Conservation (phyloP, 2,329 filamentous ascomycete species). For the Aureobasidium sp. region DNA sequence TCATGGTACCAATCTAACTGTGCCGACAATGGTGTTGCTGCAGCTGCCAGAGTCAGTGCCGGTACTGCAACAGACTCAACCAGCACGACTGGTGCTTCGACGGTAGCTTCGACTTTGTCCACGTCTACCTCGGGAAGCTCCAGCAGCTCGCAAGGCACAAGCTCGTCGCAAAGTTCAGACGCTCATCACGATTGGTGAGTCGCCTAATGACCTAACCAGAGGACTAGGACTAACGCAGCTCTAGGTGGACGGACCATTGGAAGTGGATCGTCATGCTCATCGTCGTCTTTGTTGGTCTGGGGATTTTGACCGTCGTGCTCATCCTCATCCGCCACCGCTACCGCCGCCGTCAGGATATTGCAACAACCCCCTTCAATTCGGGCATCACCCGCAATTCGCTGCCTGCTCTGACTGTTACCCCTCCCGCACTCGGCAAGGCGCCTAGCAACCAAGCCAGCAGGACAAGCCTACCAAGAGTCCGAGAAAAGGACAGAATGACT, state of each 20-base stretch:
- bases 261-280: conserved; percentile 78
- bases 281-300: conserved; percentile 61
- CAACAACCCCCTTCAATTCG: conserved; percentile 25
- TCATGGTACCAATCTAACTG: conserved; percentile 66
- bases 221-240: not conserved
- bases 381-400: conserved; percentile 26
- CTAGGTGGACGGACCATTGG: conserved; percentile 60
- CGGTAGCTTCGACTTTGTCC: conserved; percentile 6
- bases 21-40: conserved; percentile 33
- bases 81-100: not conserved
- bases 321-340: conserved; percentile 66
- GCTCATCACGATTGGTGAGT: conserved; percentile 17
- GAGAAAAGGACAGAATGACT: conserved; percentile 11
- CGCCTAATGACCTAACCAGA: not conserved
- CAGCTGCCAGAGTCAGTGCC: conserved; percentile 18
- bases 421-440: not conserved
- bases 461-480: conserved; percentile 9
- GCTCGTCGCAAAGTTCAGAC: conserved; percentile 15
- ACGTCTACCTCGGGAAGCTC: conserved; percentile 17
- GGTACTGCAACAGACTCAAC: conserved; percentile 13
- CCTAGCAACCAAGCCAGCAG: conserved; percentile 10
- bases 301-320: conserved; percentile 56
- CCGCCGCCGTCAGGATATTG: conserved; percentile 55
- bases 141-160: conserved; percentile 21
- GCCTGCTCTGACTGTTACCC: conserved; percentile 4